These are phyloP conservation scores for Aspergillus nanangensis DNA, from an alignment of 495 filamentous ascomycete species.

Conservation along the genomic window DNA sequence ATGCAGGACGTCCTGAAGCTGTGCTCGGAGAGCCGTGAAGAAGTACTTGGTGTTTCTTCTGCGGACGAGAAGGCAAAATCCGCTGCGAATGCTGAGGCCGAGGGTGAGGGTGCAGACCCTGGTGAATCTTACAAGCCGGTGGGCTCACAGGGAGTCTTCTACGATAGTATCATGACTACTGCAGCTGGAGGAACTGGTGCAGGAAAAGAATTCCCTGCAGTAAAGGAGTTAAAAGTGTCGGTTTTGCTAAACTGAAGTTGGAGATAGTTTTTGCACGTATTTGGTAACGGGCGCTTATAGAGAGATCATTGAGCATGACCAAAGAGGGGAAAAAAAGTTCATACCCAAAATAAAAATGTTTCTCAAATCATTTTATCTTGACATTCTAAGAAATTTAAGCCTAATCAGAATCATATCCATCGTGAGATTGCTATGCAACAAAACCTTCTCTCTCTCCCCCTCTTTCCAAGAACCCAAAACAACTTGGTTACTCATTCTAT, in stretches of 20 bases:
- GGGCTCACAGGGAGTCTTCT: slow-evolving; percentile 34
- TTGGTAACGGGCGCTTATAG: too few relatives aligned
- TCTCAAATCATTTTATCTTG: background rate
- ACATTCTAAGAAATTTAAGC: background rate
- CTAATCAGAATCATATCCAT: background rate
- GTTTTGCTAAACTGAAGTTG: slow-evolving; percentile 44
- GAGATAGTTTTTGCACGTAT: too few relatives aligned
- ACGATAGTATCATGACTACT: slow-evolving; percentile 34
- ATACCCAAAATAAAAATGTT: background rate
- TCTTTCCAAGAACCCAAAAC: background rate
- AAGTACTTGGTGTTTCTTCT: slow-evolving; percentile 55
- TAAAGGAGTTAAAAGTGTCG: slow-evolving; percentile 48
- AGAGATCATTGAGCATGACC: too few relatives aligned
- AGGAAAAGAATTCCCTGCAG: slow-evolving; percentile 31
- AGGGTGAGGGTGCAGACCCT: slow-evolving; percentile 3
- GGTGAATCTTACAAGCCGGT: slow-evolving; percentile 23
- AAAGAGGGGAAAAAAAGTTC: too few relatives aligned
- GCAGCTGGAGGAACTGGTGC: slow-evolving; percentile 10
- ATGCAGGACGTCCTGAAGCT: slow-evolving; percentile 66
- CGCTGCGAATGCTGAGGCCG: slow-evolving; percentile 7
- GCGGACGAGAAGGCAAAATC: too few relatives aligned
- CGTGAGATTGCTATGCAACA: background rate
- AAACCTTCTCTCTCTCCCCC: background rate
- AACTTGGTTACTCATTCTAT: too few relatives aligned
- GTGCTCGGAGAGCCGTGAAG: slow-evolving; percentile 57